phyloP scores from a whole-genome alignment of 2,329 filamentous ascomycete genomes.

The Aureobasidium namibiae region DNA sequence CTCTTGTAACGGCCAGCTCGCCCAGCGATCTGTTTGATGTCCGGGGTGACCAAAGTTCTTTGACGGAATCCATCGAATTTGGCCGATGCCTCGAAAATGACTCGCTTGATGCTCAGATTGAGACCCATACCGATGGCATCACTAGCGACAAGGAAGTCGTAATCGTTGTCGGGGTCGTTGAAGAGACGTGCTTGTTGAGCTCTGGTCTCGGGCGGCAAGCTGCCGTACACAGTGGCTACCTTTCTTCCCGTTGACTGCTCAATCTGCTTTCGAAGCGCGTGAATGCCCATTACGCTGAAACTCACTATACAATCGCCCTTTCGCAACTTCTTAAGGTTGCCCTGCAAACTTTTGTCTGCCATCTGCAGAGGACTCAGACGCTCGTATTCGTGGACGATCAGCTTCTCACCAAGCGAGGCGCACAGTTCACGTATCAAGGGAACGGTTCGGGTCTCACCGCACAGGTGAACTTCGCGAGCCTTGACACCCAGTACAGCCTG shows the following conservation, averaged over 20 bases:
- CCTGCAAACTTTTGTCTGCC: slow-evolving; percentile 53
- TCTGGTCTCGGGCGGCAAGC: slow-evolving; percentile 82
- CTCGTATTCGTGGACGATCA: slow-evolving; percentile 74
- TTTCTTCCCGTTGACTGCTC: slow-evolving; percentile 67
- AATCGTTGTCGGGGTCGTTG: slow-evolving; percentile 92
- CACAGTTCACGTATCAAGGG: slow-evolving; percentile 71
- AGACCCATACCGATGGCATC: slow-evolving; percentile 97
- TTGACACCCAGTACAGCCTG: slow-evolving; percentile 78
- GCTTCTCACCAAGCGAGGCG: slow-evolving; percentile 69
- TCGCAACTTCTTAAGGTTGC: slow-evolving; percentile 57
- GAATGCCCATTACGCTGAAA: slow-evolving; percentile 76
- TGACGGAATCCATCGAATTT: slow-evolving; percentile 61
- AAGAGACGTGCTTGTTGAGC: slow-evolving; percentile 87
- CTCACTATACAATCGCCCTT: slow-evolving; percentile 89
- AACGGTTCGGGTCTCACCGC: slow-evolving; percentile 78
- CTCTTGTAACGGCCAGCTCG: slow-evolving; percentile 80
- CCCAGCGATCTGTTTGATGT: slow-evolving; percentile 91
- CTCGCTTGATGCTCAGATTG: slow-evolving; percentile 79
- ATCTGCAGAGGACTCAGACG: slow-evolving; percentile 71
- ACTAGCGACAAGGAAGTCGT: slow-evolving; percentile 87
- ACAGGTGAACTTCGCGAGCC: slow-evolving; percentile 85
- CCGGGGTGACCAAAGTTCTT: slow-evolving; percentile 57
- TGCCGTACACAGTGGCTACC: slow-evolving; percentile 89
- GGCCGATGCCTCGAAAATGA: slow-evolving; percentile 71
- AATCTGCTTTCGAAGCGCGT: slow-evolving; percentile 68